Evolutionary conservation across 1,284 basidiomycete genomes (phyloP).

Genomic region (Sporisorium scitamineum): DNA sequence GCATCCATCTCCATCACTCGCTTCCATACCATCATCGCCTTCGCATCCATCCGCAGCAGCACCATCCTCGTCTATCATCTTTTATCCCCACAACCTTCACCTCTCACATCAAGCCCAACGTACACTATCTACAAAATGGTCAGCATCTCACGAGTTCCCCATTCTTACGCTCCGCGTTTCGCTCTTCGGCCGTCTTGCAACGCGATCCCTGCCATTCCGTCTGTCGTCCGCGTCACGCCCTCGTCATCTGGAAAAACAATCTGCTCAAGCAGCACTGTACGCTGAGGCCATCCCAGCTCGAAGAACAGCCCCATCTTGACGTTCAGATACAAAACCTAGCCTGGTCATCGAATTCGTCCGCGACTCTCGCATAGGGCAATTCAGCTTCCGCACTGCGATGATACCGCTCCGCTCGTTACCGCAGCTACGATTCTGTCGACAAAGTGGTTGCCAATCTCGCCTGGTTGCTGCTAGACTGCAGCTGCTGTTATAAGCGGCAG

Average conservation of each 20-base stretch:
- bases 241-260: background rate
- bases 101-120: constrained; percentile 8
- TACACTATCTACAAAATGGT: constrained; percentile 28
- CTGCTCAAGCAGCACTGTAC: background rate
- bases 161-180: constrained; percentile 1
- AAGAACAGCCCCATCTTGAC: constrained; percentile 4
- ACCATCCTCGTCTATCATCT: background rate
- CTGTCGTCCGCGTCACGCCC: background rate
- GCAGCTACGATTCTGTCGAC: background rate
- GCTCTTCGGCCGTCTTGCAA: constrained; percentile 15
- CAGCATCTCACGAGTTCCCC: constrained; percentile 33
- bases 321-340: background rate
- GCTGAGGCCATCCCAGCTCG: constrained; percentile 8
- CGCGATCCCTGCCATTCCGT: constrained; percentile 8
- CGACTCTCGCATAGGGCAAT: background rate
- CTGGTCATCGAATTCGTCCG: background rate
- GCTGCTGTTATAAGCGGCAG: background rate
- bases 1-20: background rate
- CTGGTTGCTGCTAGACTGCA: background rate
- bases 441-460: background rate
- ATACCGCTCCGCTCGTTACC: background rate
- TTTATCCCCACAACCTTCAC: background rate
- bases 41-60: no score
- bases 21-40: background rate
- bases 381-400: background rate